These are phyloP conservation scores for Coprinopsis marcescibilis DNA, from an alignment of 768 basidiomycete genomes.

Conservation along the genomic window DNA sequence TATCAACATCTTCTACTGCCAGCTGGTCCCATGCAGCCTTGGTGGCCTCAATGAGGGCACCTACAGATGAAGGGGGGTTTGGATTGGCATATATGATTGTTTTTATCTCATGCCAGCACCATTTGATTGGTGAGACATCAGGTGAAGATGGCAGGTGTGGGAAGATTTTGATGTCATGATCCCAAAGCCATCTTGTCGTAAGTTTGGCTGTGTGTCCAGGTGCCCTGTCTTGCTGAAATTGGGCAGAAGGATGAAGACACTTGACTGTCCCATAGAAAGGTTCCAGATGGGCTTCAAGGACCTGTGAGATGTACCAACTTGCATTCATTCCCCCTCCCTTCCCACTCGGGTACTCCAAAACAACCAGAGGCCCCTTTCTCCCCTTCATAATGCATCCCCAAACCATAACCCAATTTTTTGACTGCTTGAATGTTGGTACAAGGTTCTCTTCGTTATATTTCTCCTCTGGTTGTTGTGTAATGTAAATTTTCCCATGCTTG, in stretches of 20 bases:
- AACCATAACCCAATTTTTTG: conserved; percentile 9
- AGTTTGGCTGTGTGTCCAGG: neutral
- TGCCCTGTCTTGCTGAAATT: conserved; percentile 7
- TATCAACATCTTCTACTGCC: neutral
- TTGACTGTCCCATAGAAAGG: conserved; percentile 8
- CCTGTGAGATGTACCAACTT: conserved; percentile 18
- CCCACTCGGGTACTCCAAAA: conserved; percentile 19
- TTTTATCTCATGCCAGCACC: neutral
- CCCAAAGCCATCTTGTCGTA: neutral
- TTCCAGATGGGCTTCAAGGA: conserved; percentile 15
- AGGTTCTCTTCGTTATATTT: conserved; percentile 15
- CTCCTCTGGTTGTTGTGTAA: conserved; percentile 17
- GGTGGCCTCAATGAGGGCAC: neutral
- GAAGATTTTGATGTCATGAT: neutral
- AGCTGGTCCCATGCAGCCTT: neutral
- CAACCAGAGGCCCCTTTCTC: conserved; percentile 18
- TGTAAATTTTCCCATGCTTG: conserved; percentile 14
- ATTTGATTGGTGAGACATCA: neutral
- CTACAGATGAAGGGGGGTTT: neutral
- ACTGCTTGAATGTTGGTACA: conserved; percentile 19
- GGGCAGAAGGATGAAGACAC: neutral
- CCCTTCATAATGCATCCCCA: conserved; percentile 18
- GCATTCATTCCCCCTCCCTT: conserved; percentile 16
- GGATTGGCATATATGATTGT: neutral
- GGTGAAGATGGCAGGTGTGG: neutral